Conservation (phyloP, 805 yeast genomes). For the Candida ipomoeae region DNA sequence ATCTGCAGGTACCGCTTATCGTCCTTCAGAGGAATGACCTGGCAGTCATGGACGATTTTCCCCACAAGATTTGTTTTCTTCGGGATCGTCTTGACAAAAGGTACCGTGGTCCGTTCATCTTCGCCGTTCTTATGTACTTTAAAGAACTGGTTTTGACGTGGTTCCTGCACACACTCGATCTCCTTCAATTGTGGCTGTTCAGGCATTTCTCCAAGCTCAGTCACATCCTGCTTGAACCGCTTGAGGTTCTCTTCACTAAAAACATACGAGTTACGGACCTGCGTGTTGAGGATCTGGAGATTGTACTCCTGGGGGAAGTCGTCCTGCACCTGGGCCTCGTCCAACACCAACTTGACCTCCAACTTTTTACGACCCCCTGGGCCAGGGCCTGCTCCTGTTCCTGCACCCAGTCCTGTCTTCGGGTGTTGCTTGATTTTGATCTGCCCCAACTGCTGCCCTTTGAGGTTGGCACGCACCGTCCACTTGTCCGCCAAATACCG, state of each 20-base stretch:
- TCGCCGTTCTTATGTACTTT: constrained; percentile 30
- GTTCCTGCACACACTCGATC: constrained; percentile 18
- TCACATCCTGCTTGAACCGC: constrained; percentile 36
- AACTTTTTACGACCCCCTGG: constrained; percentile 21
- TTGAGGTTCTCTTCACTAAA: constrained; percentile 73
- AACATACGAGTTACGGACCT: constrained; percentile 80
- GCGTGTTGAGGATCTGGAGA: constrained; percentile 68
- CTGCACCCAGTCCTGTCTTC: not conserved
- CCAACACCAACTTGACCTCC: constrained; percentile 55
- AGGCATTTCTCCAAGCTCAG: constrained; percentile 51
- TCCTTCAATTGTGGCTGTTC: constrained; percentile 46
- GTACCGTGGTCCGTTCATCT: constrained; percentile 47
- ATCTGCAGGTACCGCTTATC: constrained; percentile 69
- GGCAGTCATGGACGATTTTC: constrained; percentile 88
- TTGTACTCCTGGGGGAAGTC: constrained; percentile 81
- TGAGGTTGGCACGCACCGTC: constrained; percentile 55
- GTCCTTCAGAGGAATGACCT: constrained; percentile 70
- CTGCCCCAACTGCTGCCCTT: constrained; percentile 76
- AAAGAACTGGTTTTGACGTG: constrained; percentile 19
- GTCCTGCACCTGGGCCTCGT: constrained; percentile 28
- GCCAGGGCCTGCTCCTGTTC: too few relatives aligned
- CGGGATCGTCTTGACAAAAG: constrained; percentile 83
- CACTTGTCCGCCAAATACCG: constrained; percentile 79
- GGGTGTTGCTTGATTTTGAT: constrained; percentile 63
- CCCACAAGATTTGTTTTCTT: constrained; percentile 84